Evolutionary conservation across 441 rosid species (phyloP), one percentile per base, ranked within the genome.

Genomic region (Erodium trifolium): DNA sequence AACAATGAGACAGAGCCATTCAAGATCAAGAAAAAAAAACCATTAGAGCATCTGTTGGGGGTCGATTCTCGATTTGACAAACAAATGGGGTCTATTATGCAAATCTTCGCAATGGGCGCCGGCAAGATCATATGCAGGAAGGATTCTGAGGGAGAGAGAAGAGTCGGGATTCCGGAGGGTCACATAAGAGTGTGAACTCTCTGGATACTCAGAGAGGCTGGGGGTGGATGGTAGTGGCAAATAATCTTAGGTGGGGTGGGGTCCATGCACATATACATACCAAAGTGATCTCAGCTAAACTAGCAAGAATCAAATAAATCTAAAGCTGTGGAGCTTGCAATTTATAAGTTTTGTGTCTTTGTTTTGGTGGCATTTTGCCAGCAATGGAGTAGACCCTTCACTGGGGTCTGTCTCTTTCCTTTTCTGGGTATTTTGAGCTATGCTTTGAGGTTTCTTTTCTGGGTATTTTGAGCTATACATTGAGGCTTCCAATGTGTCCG

Each of bases 331-430:
- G 41, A 37, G 27, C 63, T 19, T 57, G 63, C 27, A 57, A 16
- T 57, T 57, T 57, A 57, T 18, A 12, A 19, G 63, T 57, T 8
- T 18, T 10, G 1, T 59, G 17, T 59, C 63, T 59, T 29, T 59
- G 12, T 18, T 59, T 35, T 35, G 39, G 39, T 35, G 39, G 39
- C 39, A 35, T 3, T 35, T 35, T 35, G 39, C 39, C 1, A 35
- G 39, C 39, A 35, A 35, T 59, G 63, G 63, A 59, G 63, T 59
- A 18, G 63, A 19, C 31, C 64, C 64, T 59, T 57, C 41, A 17
- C 63, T 57, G 7, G 7, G 31, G 63, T 7, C 19, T 59, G 64
- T 59, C 64, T 19, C 64, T 59, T 59, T 18, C 34, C 64, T 19
- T 59, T 59, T 19, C 31, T 59, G 64, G 64, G 64, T 59, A 4